Conservation (phyloP, 2,329 filamentous ascomycete species). For the Xylariaceae sp. region DNA sequence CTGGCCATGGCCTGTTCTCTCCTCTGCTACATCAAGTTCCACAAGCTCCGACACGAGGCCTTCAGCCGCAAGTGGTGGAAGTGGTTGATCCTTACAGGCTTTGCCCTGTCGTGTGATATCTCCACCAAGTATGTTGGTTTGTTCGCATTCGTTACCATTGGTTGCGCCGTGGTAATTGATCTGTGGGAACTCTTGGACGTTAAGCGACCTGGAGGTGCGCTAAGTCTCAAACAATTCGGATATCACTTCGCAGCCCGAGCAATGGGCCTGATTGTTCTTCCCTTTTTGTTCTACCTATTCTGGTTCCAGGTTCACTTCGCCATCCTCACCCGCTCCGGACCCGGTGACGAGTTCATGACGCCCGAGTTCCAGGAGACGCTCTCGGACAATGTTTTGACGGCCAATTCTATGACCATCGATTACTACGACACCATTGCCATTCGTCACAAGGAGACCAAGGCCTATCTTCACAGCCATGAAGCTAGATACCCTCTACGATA, state of each 20-base stretch:
- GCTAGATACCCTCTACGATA: constrained; percentile 90
- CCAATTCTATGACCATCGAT: constrained; percentile 77
- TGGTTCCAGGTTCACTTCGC: constrained; percentile 99
- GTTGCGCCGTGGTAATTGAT: constrained; percentile 87
- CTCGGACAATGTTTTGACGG: constrained; percentile 87
- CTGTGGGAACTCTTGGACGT: constrained; percentile 92
- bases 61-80: constrained; percentile 99
- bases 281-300: constrained; percentile 97
- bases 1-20: constrained; percentile 95
- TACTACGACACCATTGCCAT: constrained; percentile 87
- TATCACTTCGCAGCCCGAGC: constrained; percentile 87
- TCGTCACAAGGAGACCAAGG: constrained; percentile 94
- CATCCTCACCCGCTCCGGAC: constrained; percentile 80
- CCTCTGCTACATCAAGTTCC: constrained; percentile 93
- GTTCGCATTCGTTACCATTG: constrained; percentile 96
- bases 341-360: constrained; percentile 98
- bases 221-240: constrained; percentile 71
- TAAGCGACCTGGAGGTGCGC: constrained; percentile 74
- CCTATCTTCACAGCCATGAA: constrained; percentile 88
- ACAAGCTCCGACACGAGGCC: constrained; percentile 84
- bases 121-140: constrained; percentile 97
- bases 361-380: constrained; percentile 97
- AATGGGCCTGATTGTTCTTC: constrained; percentile 81
- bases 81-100: constrained; percentile 92
- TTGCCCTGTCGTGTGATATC: constrained; percentile 93